Evolutionary conservation across 371 early-diverging fungal genomes (phyloP), one percentile per base, ranked within the genome.

Genomic region (Lichtheimia ramosa): DNA sequence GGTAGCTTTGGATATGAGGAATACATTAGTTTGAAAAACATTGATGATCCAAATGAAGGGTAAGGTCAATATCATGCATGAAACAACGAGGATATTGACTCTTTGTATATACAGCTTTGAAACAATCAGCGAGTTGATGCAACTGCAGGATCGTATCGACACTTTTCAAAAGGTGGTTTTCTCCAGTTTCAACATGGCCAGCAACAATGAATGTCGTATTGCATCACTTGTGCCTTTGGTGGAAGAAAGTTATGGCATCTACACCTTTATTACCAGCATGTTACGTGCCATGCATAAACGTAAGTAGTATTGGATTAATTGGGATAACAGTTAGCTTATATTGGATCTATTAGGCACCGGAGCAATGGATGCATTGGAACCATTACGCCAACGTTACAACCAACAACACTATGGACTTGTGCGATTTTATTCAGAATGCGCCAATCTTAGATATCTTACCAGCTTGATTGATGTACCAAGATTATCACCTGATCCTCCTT

Each of bases 31-130:
- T 77, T 97, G 59, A 91, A 91, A 70, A 92, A 93, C 49, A 92
- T 94, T 51, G 92, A 96, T 68, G 97, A 97, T 78, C 97, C 97
- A 10, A 96, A 98, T 73, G 97, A 97, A 84, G 97, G 99, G 86
- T 96, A 34, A 2, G 34, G 6, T 34, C 10, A 8, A 8, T 8
- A 34, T 34, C 2, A 8, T 34, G 34, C 34, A 46, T 21, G 21
- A 46, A 21, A 6, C 8, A 46, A 10, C 2, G 16, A 21, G 46
- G 21, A 21, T 21, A 18, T 21, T n/a, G 16, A 21, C n/a, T 42
- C 24, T 43, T 24, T 25, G 20, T 43, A 16, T 27, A 27, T 15
- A 3, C 43, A 93, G 92, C 27, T 95, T 90, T 69, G 95, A 96
- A 66, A 96, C 96, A 5, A 97, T 98, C 68, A 89, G 83, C 49